phyloP scores from a whole-genome alignment of 768 basidiomycete species.

The Kwoniella bestiolae region DNA sequence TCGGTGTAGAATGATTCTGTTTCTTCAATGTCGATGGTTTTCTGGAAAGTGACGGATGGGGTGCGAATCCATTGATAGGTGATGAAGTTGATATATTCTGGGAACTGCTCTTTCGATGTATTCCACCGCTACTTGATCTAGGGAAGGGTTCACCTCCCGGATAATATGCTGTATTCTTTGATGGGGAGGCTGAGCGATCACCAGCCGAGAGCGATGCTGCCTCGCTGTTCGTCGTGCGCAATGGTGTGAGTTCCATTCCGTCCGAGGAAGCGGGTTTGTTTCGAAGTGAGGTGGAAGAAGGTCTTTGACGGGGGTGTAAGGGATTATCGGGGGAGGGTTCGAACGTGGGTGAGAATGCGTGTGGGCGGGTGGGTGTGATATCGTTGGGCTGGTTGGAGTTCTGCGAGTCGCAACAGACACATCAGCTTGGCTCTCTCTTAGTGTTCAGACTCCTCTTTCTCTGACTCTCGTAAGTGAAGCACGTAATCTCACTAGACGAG shows the following conservation, averaged over 20 bases:
- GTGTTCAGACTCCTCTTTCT: no score
- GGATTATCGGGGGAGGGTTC: slow-evolving; percentile 47
- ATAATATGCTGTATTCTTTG: slow-evolving; percentile 8
- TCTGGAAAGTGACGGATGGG: background rate
- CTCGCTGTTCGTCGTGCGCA: slow-evolving; percentile 16
- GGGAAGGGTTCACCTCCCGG: slow-evolving; percentile 11
- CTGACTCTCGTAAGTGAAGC: no score
- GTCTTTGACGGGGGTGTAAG: slow-evolving; percentile 8
- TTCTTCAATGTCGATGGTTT: slow-evolving; percentile 13
- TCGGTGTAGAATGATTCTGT: background rate
- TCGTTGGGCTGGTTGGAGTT: background rate
- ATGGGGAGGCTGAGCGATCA: background rate
- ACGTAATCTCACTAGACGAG: no score
- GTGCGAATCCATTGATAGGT: no score
- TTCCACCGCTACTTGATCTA: background rate
- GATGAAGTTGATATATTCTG: background rate
- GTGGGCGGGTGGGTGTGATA: slow-evolving; percentile 13
- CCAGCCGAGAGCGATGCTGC: background rate
- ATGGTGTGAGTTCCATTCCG: slow-evolving; percentile 3
- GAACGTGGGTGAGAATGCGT: slow-evolving; percentile 44
- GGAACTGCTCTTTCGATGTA: slow-evolving; percentile 1
- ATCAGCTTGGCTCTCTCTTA: no score
- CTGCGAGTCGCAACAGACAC: background rate
- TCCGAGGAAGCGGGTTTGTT: slow-evolving; percentile 13
- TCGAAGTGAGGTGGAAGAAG: slow-evolving; percentile 12